A percentile compares a stretch with the other conserved stretches of the same genome.
phyloP scores from a whole-genome alignment of 371 early-diverging fungal species.

The Umbelopsis sp. region DNA sequence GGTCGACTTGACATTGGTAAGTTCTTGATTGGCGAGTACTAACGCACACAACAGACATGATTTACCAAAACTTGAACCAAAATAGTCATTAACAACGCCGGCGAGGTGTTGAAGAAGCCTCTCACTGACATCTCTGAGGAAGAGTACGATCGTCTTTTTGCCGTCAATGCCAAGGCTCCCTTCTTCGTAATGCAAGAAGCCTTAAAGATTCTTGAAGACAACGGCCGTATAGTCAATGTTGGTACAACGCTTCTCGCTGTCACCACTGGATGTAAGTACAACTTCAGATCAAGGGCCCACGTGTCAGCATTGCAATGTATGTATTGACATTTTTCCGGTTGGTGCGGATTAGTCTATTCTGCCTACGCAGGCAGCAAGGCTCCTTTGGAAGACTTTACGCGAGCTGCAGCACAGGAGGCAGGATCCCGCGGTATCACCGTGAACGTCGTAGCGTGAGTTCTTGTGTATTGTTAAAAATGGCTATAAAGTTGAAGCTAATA shows the following conservation, averaged over 20 bases:
- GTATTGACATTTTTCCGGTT: too few relatives aligned
- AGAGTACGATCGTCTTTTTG: constrained; percentile 32
- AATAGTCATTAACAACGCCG: constrained; percentile 58
- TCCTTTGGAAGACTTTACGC: constrained; percentile 38
- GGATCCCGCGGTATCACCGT: constrained; percentile 43
- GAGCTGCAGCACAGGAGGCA: constrained; percentile 36
- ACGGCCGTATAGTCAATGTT: constrained; percentile 38
- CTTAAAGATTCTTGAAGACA: constrained; percentile 30
- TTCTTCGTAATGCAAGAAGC: constrained; percentile 39
- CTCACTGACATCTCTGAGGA: constrained; percentile 27
- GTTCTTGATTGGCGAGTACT: background rate
- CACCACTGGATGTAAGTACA: constrained; percentile 26
- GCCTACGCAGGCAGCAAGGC: constrained; percentile 42
- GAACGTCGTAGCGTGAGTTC: constrained; percentile 36
- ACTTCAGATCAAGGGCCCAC: background rate
- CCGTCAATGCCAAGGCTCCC: constrained; percentile 37
- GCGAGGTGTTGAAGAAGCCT: constrained; percentile 35
- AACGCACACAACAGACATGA: background rate
- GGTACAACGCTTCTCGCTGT: constrained; percentile 33
- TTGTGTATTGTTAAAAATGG: too few relatives aligned
- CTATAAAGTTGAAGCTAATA: background rate
- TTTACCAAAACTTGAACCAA: background rate
- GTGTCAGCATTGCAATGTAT: background rate
- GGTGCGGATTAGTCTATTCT: constrained; percentile 24
- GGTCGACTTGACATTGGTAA: constrained; percentile 57